Percentiles rank a stretch among this genome's conserved stretches.
phyloP scores from a whole-genome alignment of 148 eudicot species.

The Diospyros lotus region DNA sequence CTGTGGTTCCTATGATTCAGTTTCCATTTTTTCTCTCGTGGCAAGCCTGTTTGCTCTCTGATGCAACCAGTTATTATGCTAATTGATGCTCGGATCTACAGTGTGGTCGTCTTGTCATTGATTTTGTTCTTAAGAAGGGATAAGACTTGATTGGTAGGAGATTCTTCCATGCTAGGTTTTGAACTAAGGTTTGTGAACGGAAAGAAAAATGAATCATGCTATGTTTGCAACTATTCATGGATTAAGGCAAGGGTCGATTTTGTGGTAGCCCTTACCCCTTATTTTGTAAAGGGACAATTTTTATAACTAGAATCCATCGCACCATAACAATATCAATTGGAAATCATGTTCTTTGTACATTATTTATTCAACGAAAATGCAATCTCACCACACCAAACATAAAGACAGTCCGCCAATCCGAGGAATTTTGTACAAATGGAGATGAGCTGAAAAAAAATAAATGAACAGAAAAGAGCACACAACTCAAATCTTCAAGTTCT shows the following conservation, averaged over 20 bases:
- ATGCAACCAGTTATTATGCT: not conserved
- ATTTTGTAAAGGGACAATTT: too few species aligned
- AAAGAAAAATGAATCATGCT: too few species aligned
- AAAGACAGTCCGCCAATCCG: slow-evolving; percentile 8
- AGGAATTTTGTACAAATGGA: not conserved
- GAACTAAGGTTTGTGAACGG: too few species aligned
- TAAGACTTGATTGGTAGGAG: not conserved
- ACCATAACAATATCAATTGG: not conserved
- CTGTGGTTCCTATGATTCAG: not conserved
- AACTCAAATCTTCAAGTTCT: not conserved
- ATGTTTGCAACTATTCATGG: too few species aligned
- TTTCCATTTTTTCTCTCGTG: not conserved
- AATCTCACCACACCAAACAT: slow-evolving; percentile 10
- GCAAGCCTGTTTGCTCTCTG: not conserved
- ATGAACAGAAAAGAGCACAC: slow-evolving; percentile 17
- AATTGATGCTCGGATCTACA: not conserved
- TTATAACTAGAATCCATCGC: too few species aligned
- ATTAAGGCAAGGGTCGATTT: too few species aligned
- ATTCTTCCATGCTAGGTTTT: too few species aligned
- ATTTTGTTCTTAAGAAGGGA: too few species aligned
- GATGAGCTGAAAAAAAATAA: not conserved
- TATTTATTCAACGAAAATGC: slow-evolving; percentile 9
- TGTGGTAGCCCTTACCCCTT: too few species aligned
- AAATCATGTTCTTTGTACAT: not conserved
- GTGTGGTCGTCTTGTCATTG: not conserved